phyloP scores from a whole-genome alignment of 768 basidiomycete species.

The Termitomyces sp. region DNA sequence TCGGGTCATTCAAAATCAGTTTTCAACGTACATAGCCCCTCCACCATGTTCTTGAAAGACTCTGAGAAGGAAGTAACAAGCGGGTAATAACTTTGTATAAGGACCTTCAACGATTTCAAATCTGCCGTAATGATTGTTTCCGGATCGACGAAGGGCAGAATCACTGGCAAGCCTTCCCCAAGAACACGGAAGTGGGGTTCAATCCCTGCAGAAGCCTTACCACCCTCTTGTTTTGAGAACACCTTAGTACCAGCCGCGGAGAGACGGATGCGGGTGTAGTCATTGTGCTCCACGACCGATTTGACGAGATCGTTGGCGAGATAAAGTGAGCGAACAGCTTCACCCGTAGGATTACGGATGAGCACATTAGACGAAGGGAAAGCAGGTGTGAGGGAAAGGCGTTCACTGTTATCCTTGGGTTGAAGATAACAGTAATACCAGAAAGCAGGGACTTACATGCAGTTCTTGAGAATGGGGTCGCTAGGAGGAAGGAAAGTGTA shows the following conservation, averaged over 20 bases:
- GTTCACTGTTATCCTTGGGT: slow-evolving; percentile 39
- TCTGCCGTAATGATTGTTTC: slow-evolving; percentile 55
- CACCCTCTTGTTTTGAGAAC: slow-evolving; percentile 83
- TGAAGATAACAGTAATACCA: not conserved
- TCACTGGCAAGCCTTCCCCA: slow-evolving; percentile 77
- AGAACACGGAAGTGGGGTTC: slow-evolving; percentile 71
- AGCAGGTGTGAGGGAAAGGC: slow-evolving; percentile 57
- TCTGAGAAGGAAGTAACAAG: slow-evolving; percentile 57
- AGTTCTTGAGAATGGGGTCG: slow-evolving; percentile 63
- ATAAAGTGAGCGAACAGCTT: slow-evolving; percentile 76
- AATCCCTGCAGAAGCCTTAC: slow-evolving; percentile 31
- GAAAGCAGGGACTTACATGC: slow-evolving; percentile 53
- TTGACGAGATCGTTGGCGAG: slow-evolving; percentile 83
- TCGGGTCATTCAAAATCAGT: not conserved
- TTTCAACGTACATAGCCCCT: slow-evolving; percentile 44
- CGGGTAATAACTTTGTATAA: slow-evolving; percentile 81
- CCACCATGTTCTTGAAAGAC: slow-evolving; percentile 50
- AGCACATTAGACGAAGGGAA: slow-evolving; percentile 80
- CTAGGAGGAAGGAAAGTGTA: slow-evolving; percentile 73
- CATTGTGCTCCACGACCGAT: slow-evolving; percentile 72
- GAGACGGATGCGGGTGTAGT: slow-evolving; percentile 79
- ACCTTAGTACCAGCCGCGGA: slow-evolving; percentile 93
- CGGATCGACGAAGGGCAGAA: slow-evolving; percentile 77
- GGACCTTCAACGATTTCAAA: slow-evolving; percentile 48
- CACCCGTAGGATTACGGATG: slow-evolving; percentile 78